Evolutionary conservation across 2,329 filamentous ascomycete genomes (phyloP), one percentile per base, ranked within the genome.

Genomic region (Xylaria sp.): DNA sequence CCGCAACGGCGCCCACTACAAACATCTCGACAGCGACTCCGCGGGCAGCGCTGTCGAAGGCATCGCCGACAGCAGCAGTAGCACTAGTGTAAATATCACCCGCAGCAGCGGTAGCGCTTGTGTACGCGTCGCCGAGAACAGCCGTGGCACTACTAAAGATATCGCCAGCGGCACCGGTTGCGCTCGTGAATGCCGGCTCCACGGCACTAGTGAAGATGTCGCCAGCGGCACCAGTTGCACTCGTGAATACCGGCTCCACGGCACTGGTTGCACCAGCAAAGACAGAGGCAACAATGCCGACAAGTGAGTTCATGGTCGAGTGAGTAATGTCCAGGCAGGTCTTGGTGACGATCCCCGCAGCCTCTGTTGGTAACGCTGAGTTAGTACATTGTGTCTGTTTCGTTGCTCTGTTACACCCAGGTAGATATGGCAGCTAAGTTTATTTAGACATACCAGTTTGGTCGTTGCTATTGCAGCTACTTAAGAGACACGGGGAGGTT

Each of bases 401-500:
- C 34, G 3, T 43, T 28, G 9, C 12, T 30, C 13, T n/a, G 34
- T 30, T 7, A 43, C n/a, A 12, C 8, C 8, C 30, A 43, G 20
- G 41, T 9, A 15, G 18, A 43, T 20, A 45, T 20, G n/a, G 2
- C 12, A 7, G 3, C 12, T 28, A 20, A 7, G 13, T n/a, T 30
- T 28, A 25, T 28, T 12, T 4, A 30, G 41, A 77, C 78, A 15
- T 78, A 83, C 81, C 71, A 39, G 74, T 73, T 23, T 81, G 72
- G 10, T 81, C 78, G 3, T 79, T 73, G n/a, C 77, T 62, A 45
- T 66, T 70, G 71, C 81, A 83, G 25, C 62, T 76, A 2, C 73
- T 68, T 5, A 78, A 75, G 30, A 83, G 73, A 67, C 82, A 84
- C 30, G 77, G 75, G 45, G 78, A 71, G 34, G 80, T 77, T 8